Percentiles rank a stretch among this genome's conserved stretches.
Conservation (phyloP, 2,329 filamentous ascomycete species). For the Beauveria sp. region DNA sequence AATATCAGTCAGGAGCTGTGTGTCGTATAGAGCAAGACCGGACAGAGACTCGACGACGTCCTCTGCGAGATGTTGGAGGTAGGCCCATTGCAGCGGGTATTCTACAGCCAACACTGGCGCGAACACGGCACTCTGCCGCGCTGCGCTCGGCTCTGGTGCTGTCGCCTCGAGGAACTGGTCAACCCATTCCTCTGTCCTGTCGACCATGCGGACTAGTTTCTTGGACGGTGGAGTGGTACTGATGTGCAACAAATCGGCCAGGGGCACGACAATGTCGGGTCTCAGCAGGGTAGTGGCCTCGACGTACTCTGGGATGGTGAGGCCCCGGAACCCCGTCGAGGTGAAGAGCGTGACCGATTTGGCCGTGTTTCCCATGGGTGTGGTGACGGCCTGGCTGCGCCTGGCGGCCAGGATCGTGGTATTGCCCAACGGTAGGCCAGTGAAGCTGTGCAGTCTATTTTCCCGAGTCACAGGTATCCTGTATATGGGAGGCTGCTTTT, state of each 20-base stretch:
- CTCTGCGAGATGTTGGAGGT: slow-evolving; percentile 63
- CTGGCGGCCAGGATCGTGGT: slow-evolving; percentile 70
- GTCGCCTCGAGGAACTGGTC: slow-evolving; percentile 50
- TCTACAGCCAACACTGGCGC: slow-evolving; percentile 68
- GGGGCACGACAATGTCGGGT: slow-evolving; percentile 72
- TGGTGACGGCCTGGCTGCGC: slow-evolving; percentile 65
- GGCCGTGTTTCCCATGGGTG: slow-evolving; percentile 63
- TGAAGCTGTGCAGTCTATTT: slow-evolving; percentile 67
- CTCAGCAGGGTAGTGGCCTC: slow-evolving; percentile 55
- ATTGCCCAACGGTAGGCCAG: slow-evolving; percentile 57
- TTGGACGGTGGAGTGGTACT: slow-evolving; percentile 55
- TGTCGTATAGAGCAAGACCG: slow-evolving; percentile 72
- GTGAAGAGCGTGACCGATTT: slow-evolving; percentile 71
- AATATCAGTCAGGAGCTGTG: slow-evolving; percentile 60
- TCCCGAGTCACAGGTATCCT: slow-evolving; percentile 25
- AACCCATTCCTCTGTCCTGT: slow-evolving; percentile 78
- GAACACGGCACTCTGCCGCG: slow-evolving; percentile 38
- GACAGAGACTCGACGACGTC: slow-evolving; percentile 53
- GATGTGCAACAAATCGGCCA: slow-evolving; percentile 59
- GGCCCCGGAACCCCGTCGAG: slow-evolving; percentile 71
- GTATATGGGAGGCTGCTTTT: slow-evolving; percentile 42
- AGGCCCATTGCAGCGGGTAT: slow-evolving; percentile 68
- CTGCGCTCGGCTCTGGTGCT: slow-evolving; percentile 20
- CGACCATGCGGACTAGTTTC: slow-evolving; percentile 73
- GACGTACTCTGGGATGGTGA: slow-evolving; percentile 63